Conservation (phyloP, 164 flowering plant genomes). For the Stephania japonica region DNA sequence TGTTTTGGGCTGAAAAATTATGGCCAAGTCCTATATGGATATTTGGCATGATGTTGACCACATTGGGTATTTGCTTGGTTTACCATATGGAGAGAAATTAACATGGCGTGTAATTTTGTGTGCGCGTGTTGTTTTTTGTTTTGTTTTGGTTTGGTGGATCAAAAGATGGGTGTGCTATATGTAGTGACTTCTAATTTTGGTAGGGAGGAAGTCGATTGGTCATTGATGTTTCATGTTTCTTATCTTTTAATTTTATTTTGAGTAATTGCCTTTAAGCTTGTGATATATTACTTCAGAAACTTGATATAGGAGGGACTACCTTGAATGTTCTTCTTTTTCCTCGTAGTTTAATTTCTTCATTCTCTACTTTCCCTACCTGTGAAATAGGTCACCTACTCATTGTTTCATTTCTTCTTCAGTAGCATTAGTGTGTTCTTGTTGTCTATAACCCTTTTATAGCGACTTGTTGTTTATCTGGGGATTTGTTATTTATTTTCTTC, state of each 20-base stretch:
- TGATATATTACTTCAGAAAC: neutral
- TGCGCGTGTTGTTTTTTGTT: no score
- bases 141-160: no score
- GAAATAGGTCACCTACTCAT: neutral
- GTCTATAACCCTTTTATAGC: neutral
- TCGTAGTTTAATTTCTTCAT: neutral
- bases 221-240: neutral
- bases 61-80: no score
- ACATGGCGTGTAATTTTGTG: no score
- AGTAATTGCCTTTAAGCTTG: neutral
- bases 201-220: no score
- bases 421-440: neutral
- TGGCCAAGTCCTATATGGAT: no score
- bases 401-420: neutral
- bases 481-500: no score
- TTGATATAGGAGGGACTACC: neutral
- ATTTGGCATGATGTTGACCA: no score
- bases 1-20: no score
- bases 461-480: neutral
- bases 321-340: neutral
- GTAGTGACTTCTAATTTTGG: no score
- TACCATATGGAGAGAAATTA: no score
- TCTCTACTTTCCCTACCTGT: neutral
- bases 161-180: no score
- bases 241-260: neutral